Evolutionary conservation across 345 rosid genomes (phyloP), one percentile per base, ranked within the genome.

Genomic region (Populus simonii): DNA sequence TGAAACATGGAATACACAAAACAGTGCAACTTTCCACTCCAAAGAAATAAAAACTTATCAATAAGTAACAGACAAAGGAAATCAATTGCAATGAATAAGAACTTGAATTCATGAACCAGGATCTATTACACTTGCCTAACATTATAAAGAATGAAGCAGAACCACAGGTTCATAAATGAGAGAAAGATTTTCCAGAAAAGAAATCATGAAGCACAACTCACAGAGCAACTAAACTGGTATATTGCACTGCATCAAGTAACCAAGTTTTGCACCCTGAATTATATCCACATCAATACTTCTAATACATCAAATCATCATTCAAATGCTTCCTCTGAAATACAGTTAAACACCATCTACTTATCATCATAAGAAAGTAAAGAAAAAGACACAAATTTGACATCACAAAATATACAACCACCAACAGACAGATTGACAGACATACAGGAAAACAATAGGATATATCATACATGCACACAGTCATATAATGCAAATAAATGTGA

Each of bases 261-360:
- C 25, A 57, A n/a, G 16, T 55, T 23, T 31, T 43, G 31, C 25
- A 51, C 33, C 20, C 63, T 59, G 25, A 13, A 59, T n/a, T 59
- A n/a, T 59, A 59, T 23, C 63, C 25, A 29, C 65, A 10, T 23
- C 65, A 59, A 23, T n/a, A 59, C 65, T 59, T 23, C 63, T 11
- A 33, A 55, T 72, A 53, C 29, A 53, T 18, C 23, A 41, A 71
- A 75, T 11, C 66, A n/a, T 53, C 36, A 76, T 55, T 23, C 8
- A 47, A 69, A 69, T 69, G 20, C 33, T 69, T 8, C 39, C 33
- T 25, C 25, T 53, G 65, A 69, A 76, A 68, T 68, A 68, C 59
- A n/a, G 43, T 36, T 22, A 33, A 22, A 73, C 38, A 31, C 35
- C 38, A 66, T 23, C 68, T 35, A 23, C 16, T 23, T 66, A 65